Base-by-base conservation (phyloP, 2,329 filamentous ascomycete species). In the Fusarium pseudoanthophilum region DNA sequence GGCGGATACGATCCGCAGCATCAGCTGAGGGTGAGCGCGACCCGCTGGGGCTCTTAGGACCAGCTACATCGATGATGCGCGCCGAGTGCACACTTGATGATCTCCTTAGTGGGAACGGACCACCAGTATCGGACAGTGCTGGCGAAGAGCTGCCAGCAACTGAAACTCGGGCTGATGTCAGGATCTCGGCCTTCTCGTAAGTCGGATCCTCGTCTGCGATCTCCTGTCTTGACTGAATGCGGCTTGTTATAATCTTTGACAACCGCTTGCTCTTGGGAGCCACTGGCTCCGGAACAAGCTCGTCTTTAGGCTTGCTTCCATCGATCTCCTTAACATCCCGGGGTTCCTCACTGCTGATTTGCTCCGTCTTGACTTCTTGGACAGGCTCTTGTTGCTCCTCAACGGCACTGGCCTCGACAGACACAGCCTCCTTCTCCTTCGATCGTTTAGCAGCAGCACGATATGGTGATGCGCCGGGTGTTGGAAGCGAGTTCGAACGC, bases 161-260 rank as follows among this genome's bases (percentile, higher is more conserved):
- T 7, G 88, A 90, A 14, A 90, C 83, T 40, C 88, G 83, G 7
- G 88, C 85, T 0, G 88, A 89, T 1, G 87, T 90, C 61, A 90
- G 71, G 36, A 90, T 88, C 74, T 89, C 83, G 5, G 88, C 87
- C 74, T 89, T 85, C 85, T 93, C 87, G 78, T 89, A 83, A 79
- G 83, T 75, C 28, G 73, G 71, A 74, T 88, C 81, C 68, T 86
- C 76, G 73, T 88, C 56, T 45, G n/a, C 72, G 65, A 51, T 63
- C 39, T 34, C 69, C 58, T 71, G 62, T 45, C 69, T 64, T 42
- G 70, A 51, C 58, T 69, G 69, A 30, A 64, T 63, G 36, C 74
- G 72, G 39, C 68, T 75, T 34, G 75, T 77, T 9, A 78, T 68
- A n/a, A 78, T 75, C 56, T 73, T 78, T 10, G 77, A 76, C 30